Conservation (phyloP, 2,329 filamentous ascomycete species). For the Macrophomina tecta region DNA sequence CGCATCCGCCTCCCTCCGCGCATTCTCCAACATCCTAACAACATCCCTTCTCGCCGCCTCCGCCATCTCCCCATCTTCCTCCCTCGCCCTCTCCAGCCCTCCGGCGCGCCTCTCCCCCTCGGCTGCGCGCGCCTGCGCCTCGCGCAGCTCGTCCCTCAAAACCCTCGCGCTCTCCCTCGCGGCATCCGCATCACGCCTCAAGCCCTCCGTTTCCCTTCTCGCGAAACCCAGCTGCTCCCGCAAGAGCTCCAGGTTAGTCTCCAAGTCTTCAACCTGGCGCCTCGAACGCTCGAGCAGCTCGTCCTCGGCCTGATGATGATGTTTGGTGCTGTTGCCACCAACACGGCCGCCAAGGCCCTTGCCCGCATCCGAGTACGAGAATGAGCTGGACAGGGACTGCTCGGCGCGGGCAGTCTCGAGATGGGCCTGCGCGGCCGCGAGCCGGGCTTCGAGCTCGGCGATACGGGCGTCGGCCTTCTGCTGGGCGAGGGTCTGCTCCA, state of each 20-base stretch:
- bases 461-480: conserved; percentile 23
- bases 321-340: too few relatives aligned
- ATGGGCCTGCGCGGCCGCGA: conserved; percentile 8
- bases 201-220: neutral
- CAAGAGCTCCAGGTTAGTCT: conserved; percentile 19
- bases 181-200: neutral
- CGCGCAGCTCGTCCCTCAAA: conserved; percentile 10
- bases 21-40: neutral
- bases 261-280: conserved; percentile 14
- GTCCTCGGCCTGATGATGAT: neutral
- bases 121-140: neutral
- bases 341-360: too few relatives aligned
- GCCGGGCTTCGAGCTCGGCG: conserved; percentile 26
- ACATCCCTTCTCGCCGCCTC: neutral
- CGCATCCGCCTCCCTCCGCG: neutral
- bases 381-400: neutral
- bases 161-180: conserved; percentile 17
- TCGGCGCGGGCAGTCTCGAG: conserved; percentile 6
- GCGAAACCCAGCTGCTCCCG: conserved; percentile 14
- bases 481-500: neutral
- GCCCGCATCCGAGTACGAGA: neutral
- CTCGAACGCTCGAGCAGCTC: conserved; percentile 17
- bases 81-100: neutral
- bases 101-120: neutral
- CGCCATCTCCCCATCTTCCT: neutral